A percentile compares a stretch with the other conserved stretches of the same genome.
phyloP scores from a whole-genome alignment of 2,329 filamentous ascomycete genomes.

The Fusarium sp. region DNA sequence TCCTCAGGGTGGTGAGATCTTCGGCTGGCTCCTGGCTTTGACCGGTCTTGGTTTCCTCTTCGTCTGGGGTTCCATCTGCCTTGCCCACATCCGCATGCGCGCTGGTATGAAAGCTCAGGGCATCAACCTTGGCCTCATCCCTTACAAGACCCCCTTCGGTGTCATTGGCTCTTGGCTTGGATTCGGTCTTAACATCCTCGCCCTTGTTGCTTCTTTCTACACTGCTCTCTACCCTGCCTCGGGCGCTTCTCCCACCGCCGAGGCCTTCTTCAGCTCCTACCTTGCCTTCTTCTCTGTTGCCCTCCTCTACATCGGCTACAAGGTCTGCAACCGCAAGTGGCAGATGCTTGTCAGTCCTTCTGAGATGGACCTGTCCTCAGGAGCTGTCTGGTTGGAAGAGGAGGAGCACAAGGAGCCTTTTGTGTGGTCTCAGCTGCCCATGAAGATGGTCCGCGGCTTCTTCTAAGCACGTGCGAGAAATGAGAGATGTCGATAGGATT shows the following conservation, averaged over 20 bases:
- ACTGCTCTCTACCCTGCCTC: conserved; percentile 53
- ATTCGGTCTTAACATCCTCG: conserved; percentile 76
- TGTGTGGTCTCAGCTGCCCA: conserved; percentile 65
- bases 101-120: conserved; percentile 76
- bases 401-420: conserved; percentile 81
- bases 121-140: conserved; percentile 76
- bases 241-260: conserved; percentile 75
- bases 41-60: conserved; percentile 81
- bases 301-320: conserved; percentile 77
- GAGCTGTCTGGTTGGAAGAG: conserved; percentile 78
- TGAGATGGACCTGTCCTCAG: conserved; percentile 89
- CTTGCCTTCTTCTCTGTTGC: conserved; percentile 75
- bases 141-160: conserved; percentile 83
- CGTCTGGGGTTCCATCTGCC: conserved; percentile 86
- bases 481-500: conserved; percentile 26
- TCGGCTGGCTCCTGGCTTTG: conserved; percentile 83
- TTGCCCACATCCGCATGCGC: conserved; percentile 92
- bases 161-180: conserved; percentile 85
- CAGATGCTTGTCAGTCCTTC: conserved; percentile 66
- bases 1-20: conserved; percentile 68
- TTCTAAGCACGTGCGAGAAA: conserved; percentile 32
- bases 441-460: conserved; percentile 36
- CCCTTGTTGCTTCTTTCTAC: conserved; percentile 91
- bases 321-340: conserved; percentile 75
- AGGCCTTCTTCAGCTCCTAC: conserved; percentile 79